Base-by-base conservation (phyloP, 2,329 filamentous ascomycete genomes). In the Apiospora aurea region DNA sequence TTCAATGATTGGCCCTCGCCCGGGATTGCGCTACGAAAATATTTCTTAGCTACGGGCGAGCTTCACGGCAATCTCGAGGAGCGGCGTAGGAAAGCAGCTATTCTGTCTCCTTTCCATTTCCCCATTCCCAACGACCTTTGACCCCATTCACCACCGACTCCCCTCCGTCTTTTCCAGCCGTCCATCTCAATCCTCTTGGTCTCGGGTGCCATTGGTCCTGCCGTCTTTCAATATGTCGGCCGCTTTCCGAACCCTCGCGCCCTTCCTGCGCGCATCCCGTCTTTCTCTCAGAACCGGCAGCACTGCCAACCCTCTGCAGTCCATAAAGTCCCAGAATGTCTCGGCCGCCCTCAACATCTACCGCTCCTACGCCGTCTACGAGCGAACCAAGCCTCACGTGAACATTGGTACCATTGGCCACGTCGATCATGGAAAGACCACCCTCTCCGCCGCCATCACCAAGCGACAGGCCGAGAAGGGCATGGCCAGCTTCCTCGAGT, bases 341-440 rank as follows among this genome's bases (percentile, higher is more conserved):
- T 87, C 88, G 77, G 88, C 89, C 75, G 87, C 92, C 77, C 86
- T 92, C 80, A 91, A 91, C 84, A 85, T 92, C 79, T 88, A 89
- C 81, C 87, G 90, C 77, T 87, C 87, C 81, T 92, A 92, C 78
- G 90, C 90, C 74, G 87, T 88, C 72, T 99, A 93, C 82, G 91
- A 97, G 89, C 92, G 96, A 82, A 91, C 88, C 82, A 99, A 99
- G 90, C 96, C 96, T 73, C 96, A 99, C 84, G 96, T 99, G 77
- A 99, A 99, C 87, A 96, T 99, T 81, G 96, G 96, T 94, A 99
- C 96, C 79, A 99, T 99, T 86, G 96, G 96, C 79, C 96, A 99
- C 88, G 96, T 99, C 86, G 96, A 99, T 90, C 96, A 99, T 87
- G 96, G 96, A 88, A 99, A 99, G 96, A 99, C 96, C 72, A 99